phyloP scores from a whole-genome alignment of 2,329 filamentous ascomycete genomes.

The Talaromyces marneffei region DNA sequence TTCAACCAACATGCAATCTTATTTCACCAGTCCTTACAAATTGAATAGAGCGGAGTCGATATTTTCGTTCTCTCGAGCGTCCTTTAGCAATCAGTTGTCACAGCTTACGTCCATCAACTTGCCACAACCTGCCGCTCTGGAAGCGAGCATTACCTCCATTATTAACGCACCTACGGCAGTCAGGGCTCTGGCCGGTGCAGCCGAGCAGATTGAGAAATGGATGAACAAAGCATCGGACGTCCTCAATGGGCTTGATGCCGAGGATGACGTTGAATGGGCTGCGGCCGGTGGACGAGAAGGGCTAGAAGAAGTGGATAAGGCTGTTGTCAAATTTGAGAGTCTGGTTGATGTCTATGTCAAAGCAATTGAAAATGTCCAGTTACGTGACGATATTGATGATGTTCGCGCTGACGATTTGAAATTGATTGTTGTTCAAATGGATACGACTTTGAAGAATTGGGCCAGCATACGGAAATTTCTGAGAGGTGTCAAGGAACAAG shows the following conservation, averaged over 20 bases:
- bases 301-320: constrained; percentile 53
- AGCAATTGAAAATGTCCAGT: constrained; percentile 88
- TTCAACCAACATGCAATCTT: constrained; percentile 29
- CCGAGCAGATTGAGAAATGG: constrained; percentile 90
- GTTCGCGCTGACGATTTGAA: constrained; percentile 68
- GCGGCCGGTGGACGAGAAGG: constrained; percentile 67
- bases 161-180: constrained; percentile 79
- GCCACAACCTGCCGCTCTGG: constrained; percentile 76
- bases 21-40: constrained; percentile 41
- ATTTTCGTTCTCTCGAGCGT: constrained; percentile 85
- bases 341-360: constrained; percentile 88
- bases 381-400: constrained; percentile 65
- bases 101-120: constrained; percentile 86
- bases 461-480: constrained; percentile 70
- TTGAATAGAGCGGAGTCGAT: constrained; percentile 72
- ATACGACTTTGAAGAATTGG: constrained; percentile 79
- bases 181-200: constrained; percentile 74
- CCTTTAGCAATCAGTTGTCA: constrained; percentile 87
- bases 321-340: constrained; percentile 78
- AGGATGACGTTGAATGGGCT: constrained; percentile 96
- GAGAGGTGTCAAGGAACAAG: constrained; percentile 76
- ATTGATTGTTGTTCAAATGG: constrained; percentile 79
- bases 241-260: constrained; percentile 79
- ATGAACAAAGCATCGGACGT: constrained; percentile 89
- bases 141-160: constrained; percentile 76